Percentiles rank a stretch among this genome's conserved stretches.
Conservation (phyloP, 1,284 basidiomycete species). For the Laetiporus sulphureus region DNA sequence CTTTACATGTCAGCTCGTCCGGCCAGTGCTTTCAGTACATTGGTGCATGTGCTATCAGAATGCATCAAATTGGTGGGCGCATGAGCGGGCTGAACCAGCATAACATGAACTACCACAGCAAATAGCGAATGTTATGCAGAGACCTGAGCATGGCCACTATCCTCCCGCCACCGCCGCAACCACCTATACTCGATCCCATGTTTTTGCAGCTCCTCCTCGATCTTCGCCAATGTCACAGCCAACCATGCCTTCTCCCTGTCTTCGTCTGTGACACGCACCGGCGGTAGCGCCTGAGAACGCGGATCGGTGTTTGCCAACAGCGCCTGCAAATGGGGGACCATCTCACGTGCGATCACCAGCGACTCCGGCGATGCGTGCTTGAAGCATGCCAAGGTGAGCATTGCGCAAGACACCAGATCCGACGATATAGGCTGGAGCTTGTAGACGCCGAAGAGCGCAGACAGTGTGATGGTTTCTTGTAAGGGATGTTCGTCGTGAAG, state of each 20-base stretch:
- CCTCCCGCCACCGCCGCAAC: conserved; percentile 23
- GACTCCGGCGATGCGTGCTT: conserved; percentile 29
- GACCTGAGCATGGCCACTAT: conserved; percentile 13
- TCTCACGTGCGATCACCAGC: conserved; percentile 34
- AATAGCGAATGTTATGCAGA: neutral
- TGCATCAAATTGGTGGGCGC: no score
- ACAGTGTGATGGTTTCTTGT: conserved; percentile 37
- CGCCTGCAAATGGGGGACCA: conserved; percentile 35
- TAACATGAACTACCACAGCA: neutral
- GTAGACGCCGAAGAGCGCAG: conserved; percentile 47
- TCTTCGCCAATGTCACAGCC: conserved; percentile 20
- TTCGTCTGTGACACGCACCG: conserved; percentile 13
- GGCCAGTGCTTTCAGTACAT: no score
- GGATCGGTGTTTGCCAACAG: conserved; percentile 26
- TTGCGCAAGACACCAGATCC: conserved; percentile 51
- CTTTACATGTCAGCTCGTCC: no score
- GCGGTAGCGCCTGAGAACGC: conserved; percentile 20
- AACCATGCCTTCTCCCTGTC: conserved; percentile 26
- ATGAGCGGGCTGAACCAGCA: neutral
- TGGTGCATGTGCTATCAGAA: no score
- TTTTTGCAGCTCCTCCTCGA: conserved; percentile 21
- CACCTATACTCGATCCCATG: conserved; percentile 20
- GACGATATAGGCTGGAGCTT: conserved; percentile 42
- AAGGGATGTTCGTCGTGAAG: conserved; percentile 42
- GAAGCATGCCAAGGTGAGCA: conserved; percentile 50